phyloP scores from a whole-genome alignment of 2,329 filamentous ascomycete genomes.

The Paecilomyces sp. region DNA sequence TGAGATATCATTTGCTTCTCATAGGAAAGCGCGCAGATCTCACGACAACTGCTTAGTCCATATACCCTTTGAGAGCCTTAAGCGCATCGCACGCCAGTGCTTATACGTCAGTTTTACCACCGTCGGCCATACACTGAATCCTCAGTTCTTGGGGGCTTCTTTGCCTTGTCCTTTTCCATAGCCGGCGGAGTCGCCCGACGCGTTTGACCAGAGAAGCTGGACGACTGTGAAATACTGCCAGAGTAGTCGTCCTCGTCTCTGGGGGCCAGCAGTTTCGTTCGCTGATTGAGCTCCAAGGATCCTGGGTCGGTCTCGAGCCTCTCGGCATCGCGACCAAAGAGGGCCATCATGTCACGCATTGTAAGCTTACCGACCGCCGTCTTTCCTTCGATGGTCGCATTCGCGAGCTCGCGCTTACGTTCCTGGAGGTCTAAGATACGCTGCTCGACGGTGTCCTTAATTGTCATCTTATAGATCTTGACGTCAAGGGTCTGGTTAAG shows the following conservation, averaged over 20 bases:
- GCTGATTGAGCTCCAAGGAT: conserved; percentile 29
- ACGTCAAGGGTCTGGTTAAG: conserved; percentile 94
- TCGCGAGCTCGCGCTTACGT: conserved; percentile 85
- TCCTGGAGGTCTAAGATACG: conserved; percentile 92
- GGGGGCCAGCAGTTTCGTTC: conserved; percentile 21
- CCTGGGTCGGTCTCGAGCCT: conserved; percentile 35
- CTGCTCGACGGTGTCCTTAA: conserved; percentile 81
- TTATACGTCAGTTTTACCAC: conserved; percentile 17
- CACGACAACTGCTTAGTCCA: background rate
- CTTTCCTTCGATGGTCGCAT: conserved; percentile 79
- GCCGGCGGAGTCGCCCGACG: conserved; percentile 11
- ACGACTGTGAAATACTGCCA: conserved; percentile 8
- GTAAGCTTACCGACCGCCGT: conserved; percentile 73
- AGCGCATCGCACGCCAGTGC: background rate
- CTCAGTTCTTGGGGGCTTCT: conserved; percentile 22
- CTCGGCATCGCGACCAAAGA: conserved; percentile 70
- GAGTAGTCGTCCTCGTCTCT: conserved; percentile 14
- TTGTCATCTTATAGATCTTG: conserved; percentile 87
- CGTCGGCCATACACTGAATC: conserved; percentile 37
- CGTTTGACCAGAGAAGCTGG: conserved; percentile 11
- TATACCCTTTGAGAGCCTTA: background rate
- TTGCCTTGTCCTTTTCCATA: conserved; percentile 9
- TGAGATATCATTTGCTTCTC: background rate
- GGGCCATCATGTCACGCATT: conserved; percentile 84
- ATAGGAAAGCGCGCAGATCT: background rate